phyloP scores from a whole-genome alignment of 352 stramenopile genomes.

The Phytophthora vignae region DNA sequence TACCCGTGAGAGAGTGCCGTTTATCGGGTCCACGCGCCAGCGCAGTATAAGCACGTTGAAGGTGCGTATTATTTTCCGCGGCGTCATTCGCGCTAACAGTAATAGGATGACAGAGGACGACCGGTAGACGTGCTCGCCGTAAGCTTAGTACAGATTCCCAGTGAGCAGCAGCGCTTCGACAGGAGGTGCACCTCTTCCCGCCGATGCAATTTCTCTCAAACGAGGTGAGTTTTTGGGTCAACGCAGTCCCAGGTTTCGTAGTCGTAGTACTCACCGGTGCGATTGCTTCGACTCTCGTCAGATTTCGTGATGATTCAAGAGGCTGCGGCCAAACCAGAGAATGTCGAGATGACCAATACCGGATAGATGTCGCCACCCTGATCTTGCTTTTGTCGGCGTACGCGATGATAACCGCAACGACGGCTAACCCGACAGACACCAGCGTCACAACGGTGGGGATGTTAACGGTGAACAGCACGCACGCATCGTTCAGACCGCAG shows the following conservation, averaged over 20 bases:
- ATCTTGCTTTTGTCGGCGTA: not conserved
- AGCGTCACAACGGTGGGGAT: conserved; percentile 12
- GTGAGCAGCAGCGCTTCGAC: not conserved
- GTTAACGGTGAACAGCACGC: conserved; percentile 31
- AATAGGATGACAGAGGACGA: not conserved
- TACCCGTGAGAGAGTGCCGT: not conserved
- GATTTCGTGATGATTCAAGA: not conserved
- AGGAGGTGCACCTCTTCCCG: not conserved
- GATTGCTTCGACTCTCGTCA: not conserved
- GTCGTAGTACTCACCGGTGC: not conserved
- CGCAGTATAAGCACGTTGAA: conserved; percentile 3
- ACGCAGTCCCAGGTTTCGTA: not conserved
- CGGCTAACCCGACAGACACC: not conserved
- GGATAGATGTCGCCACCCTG: not conserved
- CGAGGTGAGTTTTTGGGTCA: not conserved
- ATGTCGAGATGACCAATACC: not conserved
- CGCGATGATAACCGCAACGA: conserved; percentile 2
- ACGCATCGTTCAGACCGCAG: conserved; percentile 33
- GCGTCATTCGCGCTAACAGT: not conserved
- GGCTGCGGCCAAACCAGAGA: not conserved
- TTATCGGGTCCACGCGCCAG: not conserved
- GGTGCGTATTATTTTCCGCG: not conserved
- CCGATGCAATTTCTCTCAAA: conserved; percentile 6
- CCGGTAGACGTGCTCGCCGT: not conserved
- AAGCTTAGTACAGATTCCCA: not conserved